Conservation (phyloP, 2,329 filamentous ascomycete species). For the Phialophora tarda region DNA sequence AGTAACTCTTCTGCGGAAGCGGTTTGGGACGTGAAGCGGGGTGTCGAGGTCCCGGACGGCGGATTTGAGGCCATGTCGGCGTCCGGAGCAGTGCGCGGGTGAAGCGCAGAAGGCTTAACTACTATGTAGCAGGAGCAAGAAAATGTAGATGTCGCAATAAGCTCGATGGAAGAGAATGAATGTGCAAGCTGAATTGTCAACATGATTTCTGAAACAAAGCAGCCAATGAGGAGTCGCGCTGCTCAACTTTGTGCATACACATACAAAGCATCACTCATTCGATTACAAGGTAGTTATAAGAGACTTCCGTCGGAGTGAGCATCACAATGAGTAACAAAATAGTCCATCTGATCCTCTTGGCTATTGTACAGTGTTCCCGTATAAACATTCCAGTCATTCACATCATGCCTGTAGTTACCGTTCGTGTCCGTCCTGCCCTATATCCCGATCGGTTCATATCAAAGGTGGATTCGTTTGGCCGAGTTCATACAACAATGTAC, state of each 20-base stretch:
- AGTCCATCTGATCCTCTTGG: not conserved
- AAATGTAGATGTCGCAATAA: not conserved
- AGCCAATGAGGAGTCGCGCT: slow-evolving; percentile 1
- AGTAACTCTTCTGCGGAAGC: slow-evolving; percentile 79
- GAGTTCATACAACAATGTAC: slow-evolving; percentile 47
- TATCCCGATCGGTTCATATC: not conserved
- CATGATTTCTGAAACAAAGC: not conserved
- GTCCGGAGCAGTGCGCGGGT: not conserved
- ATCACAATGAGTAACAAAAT: not conserved
- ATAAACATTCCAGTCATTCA: slow-evolving; percentile 5
- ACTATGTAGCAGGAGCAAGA: not conserved
- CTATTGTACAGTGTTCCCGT: slow-evolving; percentile 10
- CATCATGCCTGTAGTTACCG: not conserved
- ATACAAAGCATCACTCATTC: not conserved
- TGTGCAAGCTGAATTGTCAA: not conserved
- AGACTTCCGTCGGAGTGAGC: not conserved
- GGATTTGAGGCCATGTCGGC: slow-evolving; percentile 43
- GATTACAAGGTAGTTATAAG: not conserved
- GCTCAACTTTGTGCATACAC: not conserved
- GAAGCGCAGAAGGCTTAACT: not conserved
- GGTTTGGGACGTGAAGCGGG: slow-evolving; percentile 73
- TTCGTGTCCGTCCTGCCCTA: not conserved
- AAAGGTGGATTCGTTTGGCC: not conserved
- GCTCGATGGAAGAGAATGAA: not conserved
- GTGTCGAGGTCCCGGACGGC: slow-evolving; percentile 52